Conservation (phyloP, 805 yeast species). For the Brettanomyces naardenensis region DNA sequence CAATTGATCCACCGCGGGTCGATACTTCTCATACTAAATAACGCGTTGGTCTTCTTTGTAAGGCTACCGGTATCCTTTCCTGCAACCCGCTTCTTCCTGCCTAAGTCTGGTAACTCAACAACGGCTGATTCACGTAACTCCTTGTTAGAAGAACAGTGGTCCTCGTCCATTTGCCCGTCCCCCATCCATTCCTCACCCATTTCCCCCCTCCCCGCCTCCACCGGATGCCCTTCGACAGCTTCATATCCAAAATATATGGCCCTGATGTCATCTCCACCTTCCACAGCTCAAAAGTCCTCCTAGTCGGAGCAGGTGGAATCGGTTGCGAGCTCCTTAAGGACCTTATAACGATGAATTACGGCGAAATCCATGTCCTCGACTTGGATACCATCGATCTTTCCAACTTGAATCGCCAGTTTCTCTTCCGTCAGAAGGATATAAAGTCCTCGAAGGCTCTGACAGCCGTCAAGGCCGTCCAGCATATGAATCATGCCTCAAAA, state of each 20-base stretch:
- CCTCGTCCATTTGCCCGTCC: too few species aligned
- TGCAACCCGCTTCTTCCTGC: too few species aligned
- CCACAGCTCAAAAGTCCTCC: slow-evolving; percentile 47
- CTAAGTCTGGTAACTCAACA: too few species aligned
- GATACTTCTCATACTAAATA: too few species aligned
- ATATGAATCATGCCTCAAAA: slow-evolving; percentile 59
- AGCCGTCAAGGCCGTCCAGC: slow-evolving; percentile 72
- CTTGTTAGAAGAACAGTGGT: too few species aligned
- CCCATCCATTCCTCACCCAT: too few species aligned
- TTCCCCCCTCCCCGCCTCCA: too few species aligned
- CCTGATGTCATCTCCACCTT: slow-evolving; percentile 23
- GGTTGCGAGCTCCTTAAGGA: slow-evolving; percentile 89
- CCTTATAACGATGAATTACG: slow-evolving; percentile 68
- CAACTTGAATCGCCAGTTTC: slow-evolving; percentile 86
- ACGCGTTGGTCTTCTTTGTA: too few species aligned
- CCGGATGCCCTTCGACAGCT: slow-evolving; percentile 17
- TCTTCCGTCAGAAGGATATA: slow-evolving; percentile 84
- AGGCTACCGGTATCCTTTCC: too few species aligned
- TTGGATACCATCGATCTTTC: slow-evolving; percentile 91
- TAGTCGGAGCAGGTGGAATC: slow-evolving; percentile 96
- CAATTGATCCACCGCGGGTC: too few species aligned
- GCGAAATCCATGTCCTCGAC: slow-evolving; percentile 88
- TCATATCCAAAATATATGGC: slow-evolving; percentile 39
- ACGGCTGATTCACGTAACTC: too few species aligned
- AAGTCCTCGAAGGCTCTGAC: slow-evolving; percentile 82